Conservation (phyloP, 768 basidiomycete species). For the Macrolepiota fuliginosa region DNA sequence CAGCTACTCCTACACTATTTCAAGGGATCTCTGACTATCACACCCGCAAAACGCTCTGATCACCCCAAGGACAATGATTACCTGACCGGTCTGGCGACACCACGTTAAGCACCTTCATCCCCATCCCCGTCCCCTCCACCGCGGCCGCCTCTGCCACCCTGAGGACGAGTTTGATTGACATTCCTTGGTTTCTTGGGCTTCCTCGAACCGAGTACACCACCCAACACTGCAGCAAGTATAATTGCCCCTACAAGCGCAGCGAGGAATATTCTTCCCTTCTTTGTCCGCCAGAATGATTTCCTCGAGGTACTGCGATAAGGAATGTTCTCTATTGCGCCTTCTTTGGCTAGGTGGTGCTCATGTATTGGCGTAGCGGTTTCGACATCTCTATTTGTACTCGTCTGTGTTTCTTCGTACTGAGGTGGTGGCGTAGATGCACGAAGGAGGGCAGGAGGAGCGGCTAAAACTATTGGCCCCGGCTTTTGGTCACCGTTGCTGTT, state of each 20-base stretch:
- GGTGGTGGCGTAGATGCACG: background rate
- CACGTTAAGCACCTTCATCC: too few relatives aligned
- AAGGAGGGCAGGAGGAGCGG: background rate
- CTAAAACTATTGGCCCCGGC: background rate
- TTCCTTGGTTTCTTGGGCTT: background rate
- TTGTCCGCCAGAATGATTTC: slow-evolving; percentile 5
- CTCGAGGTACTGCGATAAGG: background rate
- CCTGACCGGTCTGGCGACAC: too few relatives aligned
- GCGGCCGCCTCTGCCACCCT: too few relatives aligned
- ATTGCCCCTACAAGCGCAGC: background rate
- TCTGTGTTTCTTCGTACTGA: background rate
- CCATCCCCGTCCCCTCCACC: too few relatives aligned
- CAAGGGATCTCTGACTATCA: too few relatives aligned
- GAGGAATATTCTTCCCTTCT: slow-evolving; percentile 6
- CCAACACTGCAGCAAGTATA: slow-evolving; percentile 8
- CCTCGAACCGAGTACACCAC: slow-evolving; percentile 12
- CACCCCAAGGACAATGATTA: too few relatives aligned
- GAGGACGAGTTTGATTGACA: background rate
- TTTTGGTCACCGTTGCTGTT: background rate
- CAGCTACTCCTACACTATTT: too few relatives aligned
- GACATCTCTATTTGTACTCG: background rate
- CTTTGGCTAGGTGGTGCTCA: background rate
- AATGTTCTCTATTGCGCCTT: background rate
- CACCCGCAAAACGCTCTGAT: too few relatives aligned
- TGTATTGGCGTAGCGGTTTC: background rate